Evolutionary conservation across 192 early-diverging fungal genomes (phyloP).

Genomic region (Coemansia sp.): DNA sequence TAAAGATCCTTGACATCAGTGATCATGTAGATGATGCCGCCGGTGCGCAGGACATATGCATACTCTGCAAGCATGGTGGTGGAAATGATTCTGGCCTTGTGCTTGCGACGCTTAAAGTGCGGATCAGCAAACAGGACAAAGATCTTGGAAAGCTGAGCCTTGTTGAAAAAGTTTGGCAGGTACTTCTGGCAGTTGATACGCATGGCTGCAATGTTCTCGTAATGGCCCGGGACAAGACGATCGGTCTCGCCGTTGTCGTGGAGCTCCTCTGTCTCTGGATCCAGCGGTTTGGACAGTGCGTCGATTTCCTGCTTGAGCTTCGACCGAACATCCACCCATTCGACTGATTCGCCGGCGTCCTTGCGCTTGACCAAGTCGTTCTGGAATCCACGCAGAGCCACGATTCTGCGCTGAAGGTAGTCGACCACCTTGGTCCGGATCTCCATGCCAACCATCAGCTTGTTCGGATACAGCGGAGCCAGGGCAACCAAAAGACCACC

Average conservation of each 20-base stretch:
- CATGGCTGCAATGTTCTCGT: conserved; percentile 96
- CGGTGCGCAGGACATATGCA: conserved; percentile 86
- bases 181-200: conserved; percentile 99
- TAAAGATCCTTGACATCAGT: conserved; percentile 92
- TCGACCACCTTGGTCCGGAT: conserved; percentile 94
- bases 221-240: conserved; percentile 63
- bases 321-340: conserved; percentile 55
- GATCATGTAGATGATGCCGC: conserved; percentile 94
- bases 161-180: conserved; percentile 95
- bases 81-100: conserved; percentile 96
- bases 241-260: conserved; percentile 52
- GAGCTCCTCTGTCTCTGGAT: conserved; percentile 30
- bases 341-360: conserved; percentile 3
- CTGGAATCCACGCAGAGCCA: conserved; percentile 74
- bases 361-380: conserved; percentile 20
- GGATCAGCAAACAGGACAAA: conserved; percentile 99
- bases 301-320: conserved; percentile 39
- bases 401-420: conserved; percentile 87
- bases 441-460: conserved; percentile 98
- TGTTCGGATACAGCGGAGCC: conserved; percentile 88
- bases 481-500: conserved; percentile 88
- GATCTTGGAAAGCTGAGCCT: conserved; percentile 92
- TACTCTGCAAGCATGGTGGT: conserved; percentile 89
- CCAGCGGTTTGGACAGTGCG: conserved; percentile 11
- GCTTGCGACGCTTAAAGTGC: conserved; percentile 98